Percentiles rank a stretch among this genome's conserved stretches.
These are phyloP conservation scores for Antitrichia curtipendula DNA, from an alignment of 225 moss, liverwort and hornwort genomes.

Conservation along the genomic window DNA sequence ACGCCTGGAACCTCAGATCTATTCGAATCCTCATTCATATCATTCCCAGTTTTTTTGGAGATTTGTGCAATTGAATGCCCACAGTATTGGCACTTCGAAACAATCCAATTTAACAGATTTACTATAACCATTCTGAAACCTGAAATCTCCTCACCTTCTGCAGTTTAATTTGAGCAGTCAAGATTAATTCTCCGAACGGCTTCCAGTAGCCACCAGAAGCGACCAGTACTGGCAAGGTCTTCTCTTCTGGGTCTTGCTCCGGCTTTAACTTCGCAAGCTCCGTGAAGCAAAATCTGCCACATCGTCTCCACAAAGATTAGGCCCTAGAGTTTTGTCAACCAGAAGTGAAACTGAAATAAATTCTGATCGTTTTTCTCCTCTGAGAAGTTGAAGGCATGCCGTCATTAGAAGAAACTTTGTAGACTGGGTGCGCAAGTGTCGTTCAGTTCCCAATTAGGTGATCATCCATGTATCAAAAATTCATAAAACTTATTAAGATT, in stretches of 20 bases:
- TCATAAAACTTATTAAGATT: neutral
- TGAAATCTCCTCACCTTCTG: neutral
- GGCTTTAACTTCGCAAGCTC: neutral
- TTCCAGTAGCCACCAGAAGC: neutral
- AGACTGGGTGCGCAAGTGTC: neutral
- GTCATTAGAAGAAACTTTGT: neutral
- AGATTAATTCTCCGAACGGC: neutral
- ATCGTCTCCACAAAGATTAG: neutral
- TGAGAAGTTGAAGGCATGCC: neutral
- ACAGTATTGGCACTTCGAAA: neutral
- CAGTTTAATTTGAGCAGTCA: neutral
- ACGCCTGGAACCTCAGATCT: neutral
- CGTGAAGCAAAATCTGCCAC: neutral
- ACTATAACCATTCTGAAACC: neutral
- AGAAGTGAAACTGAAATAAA: neutral
- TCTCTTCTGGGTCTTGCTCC: neutral
- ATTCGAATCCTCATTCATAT: neutral
- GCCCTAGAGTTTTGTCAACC: neutral
- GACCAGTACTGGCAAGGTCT: neutral
- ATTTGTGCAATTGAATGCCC: neutral
- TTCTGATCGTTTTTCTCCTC: neutral
- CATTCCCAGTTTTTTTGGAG: neutral
- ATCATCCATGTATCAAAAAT: neutral
- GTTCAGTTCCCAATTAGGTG: neutral
- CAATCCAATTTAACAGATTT: neutral